phyloP scores from a whole-genome alignment of 2,329 filamentous ascomycete species.

The Sclerotinia trifoliorum region DNA sequence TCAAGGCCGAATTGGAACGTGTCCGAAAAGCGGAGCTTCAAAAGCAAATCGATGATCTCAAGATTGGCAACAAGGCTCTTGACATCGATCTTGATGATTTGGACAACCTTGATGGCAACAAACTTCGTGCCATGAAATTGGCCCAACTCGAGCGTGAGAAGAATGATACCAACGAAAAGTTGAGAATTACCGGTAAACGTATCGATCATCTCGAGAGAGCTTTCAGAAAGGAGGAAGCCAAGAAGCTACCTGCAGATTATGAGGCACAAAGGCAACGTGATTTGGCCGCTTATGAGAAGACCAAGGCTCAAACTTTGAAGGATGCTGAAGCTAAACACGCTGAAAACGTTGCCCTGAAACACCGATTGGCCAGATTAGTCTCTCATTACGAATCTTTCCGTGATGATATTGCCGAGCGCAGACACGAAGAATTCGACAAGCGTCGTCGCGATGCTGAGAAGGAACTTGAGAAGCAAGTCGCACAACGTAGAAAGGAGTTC shows the following conservation, averaged over 20 bases:
- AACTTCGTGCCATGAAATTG: slow-evolving; percentile 90
- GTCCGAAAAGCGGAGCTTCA: slow-evolving; percentile 92
- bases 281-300: slow-evolving; percentile 73
- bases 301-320: slow-evolving; percentile 73
- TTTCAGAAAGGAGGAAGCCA: slow-evolving; percentile 91
- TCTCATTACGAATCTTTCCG: slow-evolving; percentile 83
- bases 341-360: slow-evolving; percentile 89
- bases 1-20: slow-evolving; percentile 83
- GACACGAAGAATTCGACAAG: slow-evolving; percentile 94
- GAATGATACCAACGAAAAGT: slow-evolving; percentile 88
- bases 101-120: slow-evolving; percentile 82
- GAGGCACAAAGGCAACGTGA: slow-evolving; percentile 78
- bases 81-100: slow-evolving; percentile 78
- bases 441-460: slow-evolving; percentile 87
- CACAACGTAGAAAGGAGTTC: slow-evolving; percentile 81
- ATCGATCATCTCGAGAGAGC: slow-evolving; percentile 97
- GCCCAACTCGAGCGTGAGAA: slow-evolving; percentile 97
- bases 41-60: slow-evolving; percentile 87
- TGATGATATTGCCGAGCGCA: slow-evolving; percentile 76
- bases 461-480: slow-evolving; percentile 90
- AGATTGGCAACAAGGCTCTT: slow-evolving; percentile 75
- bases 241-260: slow-evolving; percentile 86
- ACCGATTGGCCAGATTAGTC: slow-evolving; percentile 82
- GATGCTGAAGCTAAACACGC: slow-evolving; percentile 87
- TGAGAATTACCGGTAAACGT: slow-evolving; percentile 89